Percentiles rank a stretch among this genome's conserved stretches.
phyloP scores from a whole-genome alignment of 2,329 filamentous ascomycete genomes.

The Alternaria angustiovoidea region DNA sequence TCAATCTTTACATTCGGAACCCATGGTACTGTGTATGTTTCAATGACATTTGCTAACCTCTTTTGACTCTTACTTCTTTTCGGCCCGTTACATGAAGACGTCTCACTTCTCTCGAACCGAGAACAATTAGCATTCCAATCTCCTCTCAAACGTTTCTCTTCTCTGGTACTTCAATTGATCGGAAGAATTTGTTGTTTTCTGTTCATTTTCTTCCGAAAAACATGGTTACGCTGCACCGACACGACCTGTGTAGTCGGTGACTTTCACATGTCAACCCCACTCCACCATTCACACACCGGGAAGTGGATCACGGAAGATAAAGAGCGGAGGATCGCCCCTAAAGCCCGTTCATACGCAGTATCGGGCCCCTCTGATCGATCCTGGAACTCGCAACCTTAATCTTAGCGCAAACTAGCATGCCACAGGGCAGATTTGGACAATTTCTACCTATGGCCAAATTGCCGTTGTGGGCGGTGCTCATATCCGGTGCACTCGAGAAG shows the following conservation, averaged over 20 bases:
- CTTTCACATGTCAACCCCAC: constrained; percentile 33
- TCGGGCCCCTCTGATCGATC: constrained; percentile 5
- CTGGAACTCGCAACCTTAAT: not conserved
- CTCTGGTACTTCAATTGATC: not conserved
- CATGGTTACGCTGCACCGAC: not conserved
- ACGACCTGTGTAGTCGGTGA: constrained; percentile 24
- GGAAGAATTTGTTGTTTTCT: not conserved
- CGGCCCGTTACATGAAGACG: not conserved
- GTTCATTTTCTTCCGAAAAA: not conserved
- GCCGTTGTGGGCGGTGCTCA: not conserved
- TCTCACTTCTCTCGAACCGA: not conserved
- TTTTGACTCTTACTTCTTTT: not conserved
- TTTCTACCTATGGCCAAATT: not conserved
- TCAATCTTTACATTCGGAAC: not conserved
- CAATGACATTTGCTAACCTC: not conserved
- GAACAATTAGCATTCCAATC: not conserved
- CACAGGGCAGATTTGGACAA: not conserved
- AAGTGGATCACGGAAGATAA: constrained; percentile 20
- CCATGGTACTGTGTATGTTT: not conserved
- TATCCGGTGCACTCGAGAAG: not conserved
- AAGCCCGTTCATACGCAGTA: constrained; percentile 11
- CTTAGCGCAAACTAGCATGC: constrained; percentile 1
- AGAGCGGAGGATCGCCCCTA: constrained; percentile 27
- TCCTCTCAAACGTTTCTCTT: not conserved
- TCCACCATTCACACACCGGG: constrained; percentile 4